phyloP scores from a whole-genome alignment of 2,329 filamentous ascomycete genomes.

The Endothia cerciana region DNA sequence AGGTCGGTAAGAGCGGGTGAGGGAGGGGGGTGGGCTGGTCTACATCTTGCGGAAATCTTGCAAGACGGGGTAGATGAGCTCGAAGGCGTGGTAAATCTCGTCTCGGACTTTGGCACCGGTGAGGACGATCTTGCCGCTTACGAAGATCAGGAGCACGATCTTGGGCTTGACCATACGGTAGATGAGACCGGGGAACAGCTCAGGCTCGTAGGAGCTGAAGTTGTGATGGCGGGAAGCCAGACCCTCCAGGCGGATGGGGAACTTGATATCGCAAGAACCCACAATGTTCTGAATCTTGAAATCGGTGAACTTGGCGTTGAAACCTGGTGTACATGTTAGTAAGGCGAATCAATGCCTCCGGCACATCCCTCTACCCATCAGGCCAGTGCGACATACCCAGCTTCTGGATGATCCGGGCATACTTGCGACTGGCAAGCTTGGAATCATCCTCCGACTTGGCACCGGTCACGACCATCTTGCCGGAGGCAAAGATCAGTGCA shows the following conservation, averaged over 20 bases:
- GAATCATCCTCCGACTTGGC: conserved; percentile 98
- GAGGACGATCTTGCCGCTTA: conserved; percentile 96
- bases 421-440: conserved; percentile 95
- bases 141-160: conserved; percentile 97
- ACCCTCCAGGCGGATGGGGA: conserved; percentile 95
- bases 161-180: conserved; percentile 99
- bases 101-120: conserved; percentile 97
- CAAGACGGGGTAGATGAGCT: conserved; percentile 95
- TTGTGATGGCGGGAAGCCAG: conserved; percentile 97
- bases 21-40: conserved; percentile 20
- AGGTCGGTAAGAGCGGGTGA: conserved; percentile 16
- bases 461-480: conserved; percentile 99
- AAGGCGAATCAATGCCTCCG: too few relatives aligned
- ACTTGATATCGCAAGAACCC: conserved; percentile 98
- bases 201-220: conserved; percentile 98
- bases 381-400: conserved; percentile 54
- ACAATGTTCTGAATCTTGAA: conserved; percentile 99
- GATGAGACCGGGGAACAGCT: conserved; percentile 97
- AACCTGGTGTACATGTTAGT: conserved; percentile 50
- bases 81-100: conserved; percentile 96
- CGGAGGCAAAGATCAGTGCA: conserved; percentile 94
- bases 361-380: background rate
- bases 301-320: conserved; percentile 99
- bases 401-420: conserved; percentile 99
- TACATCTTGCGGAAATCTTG: conserved; percentile 69